Percentiles rank a stretch among this genome's conserved stretches.
Conservation (phyloP, 257 asterid genomes). For the Petunia axillaris region DNA sequence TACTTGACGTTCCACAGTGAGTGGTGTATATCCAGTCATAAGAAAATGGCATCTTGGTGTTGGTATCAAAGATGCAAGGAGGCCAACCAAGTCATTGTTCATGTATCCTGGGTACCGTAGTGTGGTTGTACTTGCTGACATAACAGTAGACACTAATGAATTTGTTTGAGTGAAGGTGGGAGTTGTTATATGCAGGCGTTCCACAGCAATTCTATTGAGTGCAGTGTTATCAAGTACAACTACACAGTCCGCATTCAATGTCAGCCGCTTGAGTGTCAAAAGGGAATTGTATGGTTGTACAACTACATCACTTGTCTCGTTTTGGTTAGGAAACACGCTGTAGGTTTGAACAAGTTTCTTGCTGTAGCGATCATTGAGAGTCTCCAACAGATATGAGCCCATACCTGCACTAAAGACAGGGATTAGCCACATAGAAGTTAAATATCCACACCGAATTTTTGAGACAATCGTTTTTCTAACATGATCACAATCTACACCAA, state of each 20-base stretch:
- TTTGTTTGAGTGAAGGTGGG: conserved; percentile 97
- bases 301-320: conserved; percentile 98
- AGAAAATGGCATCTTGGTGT: conserved; percentile 99
- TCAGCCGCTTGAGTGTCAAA: conserved; percentile 88
- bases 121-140: conserved; percentile 99
- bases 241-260: conserved; percentile 96
- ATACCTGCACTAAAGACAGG: conserved; percentile 61
- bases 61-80: conserved; percentile 97
- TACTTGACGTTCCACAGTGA: conserved; percentile 98
- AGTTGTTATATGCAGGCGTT: conserved; percentile 86
- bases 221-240: conserved; percentile 99
- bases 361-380: conserved; percentile 96
- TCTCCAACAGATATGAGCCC: conserved; percentile 98
- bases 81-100: conserved; percentile 99
- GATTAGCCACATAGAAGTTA: conserved; percentile 26
- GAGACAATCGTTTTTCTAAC: neutral
- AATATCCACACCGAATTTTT: neutral
- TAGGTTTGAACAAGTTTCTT: conserved; percentile 97
- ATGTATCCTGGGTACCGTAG: conserved; percentile 97
- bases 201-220: conserved; percentile 95
- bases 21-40: conserved; percentile 99
- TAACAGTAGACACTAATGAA: conserved; percentile 96
- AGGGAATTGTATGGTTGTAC: conserved; percentile 99
- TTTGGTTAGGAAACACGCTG: conserved; percentile 99
- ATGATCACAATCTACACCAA: conserved; percentile 4